Percentiles rank a stretch among this genome's conserved stretches.
phyloP scores from a whole-genome alignment of 495 filamentous ascomycete genomes.

The Neurospora hispaniola region DNA sequence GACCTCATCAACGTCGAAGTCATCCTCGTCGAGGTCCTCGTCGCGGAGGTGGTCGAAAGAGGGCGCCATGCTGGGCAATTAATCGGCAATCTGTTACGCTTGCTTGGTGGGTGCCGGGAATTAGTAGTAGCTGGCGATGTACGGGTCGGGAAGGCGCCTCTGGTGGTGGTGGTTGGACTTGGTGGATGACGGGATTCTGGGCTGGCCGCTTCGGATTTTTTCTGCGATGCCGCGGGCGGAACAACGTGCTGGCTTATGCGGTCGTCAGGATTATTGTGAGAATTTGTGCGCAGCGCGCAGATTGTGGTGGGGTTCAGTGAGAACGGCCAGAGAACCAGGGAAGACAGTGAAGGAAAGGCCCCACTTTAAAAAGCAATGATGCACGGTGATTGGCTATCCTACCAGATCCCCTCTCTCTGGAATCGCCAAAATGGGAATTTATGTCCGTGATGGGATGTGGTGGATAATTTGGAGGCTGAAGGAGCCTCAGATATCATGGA shows the following conservation, averaged over 20 bases:
- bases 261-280: slow-evolving; percentile 21
- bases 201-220: neutral
- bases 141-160: slow-evolving; percentile 7
- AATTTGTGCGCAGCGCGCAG: slow-evolving; percentile 24
- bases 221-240: neutral
- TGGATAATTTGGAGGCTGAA: neutral
- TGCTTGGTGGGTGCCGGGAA: neutral
- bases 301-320: slow-evolving; percentile 24
- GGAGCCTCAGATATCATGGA: neutral
- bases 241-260: neutral
- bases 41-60: slow-evolving; percentile 48
- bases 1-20: slow-evolving; percentile 84
- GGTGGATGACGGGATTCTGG: neutral
- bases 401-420: neutral
- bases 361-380: slow-evolving; percentile 13
- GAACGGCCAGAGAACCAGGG: slow-evolving; percentile 7
- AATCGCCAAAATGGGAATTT: neutral
- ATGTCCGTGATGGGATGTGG: neutral
- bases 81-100: neutral
- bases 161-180: slow-evolving; percentile 7
- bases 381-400: neutral
- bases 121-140: neutral
- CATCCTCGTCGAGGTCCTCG: slow-evolving; percentile 73
- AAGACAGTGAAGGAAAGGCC: slow-evolving; percentile 16
- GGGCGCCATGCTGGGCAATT: slow-evolving; percentile 44